Evolutionary conservation across 2,329 filamentous ascomycete genomes (phyloP).

Genomic region (Huntiella bhutanensis): DNA sequence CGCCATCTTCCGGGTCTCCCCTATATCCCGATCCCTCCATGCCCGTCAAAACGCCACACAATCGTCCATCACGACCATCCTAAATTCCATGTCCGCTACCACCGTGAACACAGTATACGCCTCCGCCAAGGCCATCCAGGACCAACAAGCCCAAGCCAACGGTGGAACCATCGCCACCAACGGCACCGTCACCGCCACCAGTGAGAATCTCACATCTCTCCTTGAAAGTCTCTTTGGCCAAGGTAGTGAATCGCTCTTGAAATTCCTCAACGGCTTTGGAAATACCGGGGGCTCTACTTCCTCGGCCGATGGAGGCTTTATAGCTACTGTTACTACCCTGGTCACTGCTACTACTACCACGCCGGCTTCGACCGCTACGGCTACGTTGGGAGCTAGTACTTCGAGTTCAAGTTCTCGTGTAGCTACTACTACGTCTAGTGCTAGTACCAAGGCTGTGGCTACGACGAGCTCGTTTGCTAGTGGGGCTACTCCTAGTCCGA

Average conservation of each 20-base stretch:
- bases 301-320: neutral
- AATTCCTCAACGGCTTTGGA: slow-evolving; percentile 3
- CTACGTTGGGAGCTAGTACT: neutral
- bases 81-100: neutral
- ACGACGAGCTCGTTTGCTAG: neutral
- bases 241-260: neutral
- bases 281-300: slow-evolving; percentile 1
- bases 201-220: neutral
- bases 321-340: neutral
- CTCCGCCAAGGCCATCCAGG: neutral
- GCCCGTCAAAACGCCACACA: neutral
- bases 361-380: slow-evolving; percentile 1
- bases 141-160: neutral
- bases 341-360: neutral
- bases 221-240: neutral
- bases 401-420: neutral
- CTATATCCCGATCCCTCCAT: neutral
- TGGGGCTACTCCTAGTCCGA: slow-evolving; percentile 7
- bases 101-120: neutral
- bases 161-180: neutral
- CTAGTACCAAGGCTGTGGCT: neutral
- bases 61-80: neutral
- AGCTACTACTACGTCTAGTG: neutral
- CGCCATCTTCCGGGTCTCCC: neutral
- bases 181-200: neutral